phyloP scores from a whole-genome alignment of 2,329 filamentous ascomycete species.

The Xenoacremonium recifei region DNA sequence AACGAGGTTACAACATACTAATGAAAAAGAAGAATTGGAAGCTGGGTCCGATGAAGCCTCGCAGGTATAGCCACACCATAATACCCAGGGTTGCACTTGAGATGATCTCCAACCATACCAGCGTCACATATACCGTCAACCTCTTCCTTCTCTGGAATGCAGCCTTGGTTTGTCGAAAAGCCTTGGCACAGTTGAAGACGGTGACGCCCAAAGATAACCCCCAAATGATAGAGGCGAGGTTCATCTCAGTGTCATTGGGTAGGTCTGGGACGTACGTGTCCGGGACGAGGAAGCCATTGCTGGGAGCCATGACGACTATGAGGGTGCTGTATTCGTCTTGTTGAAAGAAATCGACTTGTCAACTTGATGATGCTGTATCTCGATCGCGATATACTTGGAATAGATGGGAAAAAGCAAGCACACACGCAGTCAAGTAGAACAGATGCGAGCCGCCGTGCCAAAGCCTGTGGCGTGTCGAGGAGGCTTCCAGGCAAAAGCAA shows the following conservation, averaged over 20 bases:
- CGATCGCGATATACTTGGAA: background rate
- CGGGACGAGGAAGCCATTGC: constrained; percentile 21
- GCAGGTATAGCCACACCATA: constrained; percentile 24
- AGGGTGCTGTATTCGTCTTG: background rate
- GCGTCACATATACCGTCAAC: constrained; percentile 17
- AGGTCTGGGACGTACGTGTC: constrained; percentile 15
- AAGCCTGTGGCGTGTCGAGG: background rate
- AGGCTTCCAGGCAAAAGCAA: background rate
- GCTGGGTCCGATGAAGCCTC: constrained; percentile 26
- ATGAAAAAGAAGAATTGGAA: constrained; percentile 28
- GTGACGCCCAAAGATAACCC: constrained; percentile 23
- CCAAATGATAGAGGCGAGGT: constrained; percentile 27
- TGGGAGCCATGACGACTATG: background rate
- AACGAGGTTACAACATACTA: constrained; percentile 19
- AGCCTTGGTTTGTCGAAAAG: constrained; percentile 14
- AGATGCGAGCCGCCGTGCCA: too few relatives aligned
- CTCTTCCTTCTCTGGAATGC: constrained; percentile 19
- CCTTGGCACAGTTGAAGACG: constrained; percentile 24
- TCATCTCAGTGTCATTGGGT: constrained; percentile 23
- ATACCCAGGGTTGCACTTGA: constrained; percentile 24
- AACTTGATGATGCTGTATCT: background rate
- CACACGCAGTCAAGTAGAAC: background rate
- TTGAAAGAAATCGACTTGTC: background rate
- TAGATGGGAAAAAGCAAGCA: background rate
- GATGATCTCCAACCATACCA: constrained; percentile 23